Base-by-base conservation (phyloP, 1,284 basidiomycete genomes). In the Gymnopus androsaceus region DNA sequence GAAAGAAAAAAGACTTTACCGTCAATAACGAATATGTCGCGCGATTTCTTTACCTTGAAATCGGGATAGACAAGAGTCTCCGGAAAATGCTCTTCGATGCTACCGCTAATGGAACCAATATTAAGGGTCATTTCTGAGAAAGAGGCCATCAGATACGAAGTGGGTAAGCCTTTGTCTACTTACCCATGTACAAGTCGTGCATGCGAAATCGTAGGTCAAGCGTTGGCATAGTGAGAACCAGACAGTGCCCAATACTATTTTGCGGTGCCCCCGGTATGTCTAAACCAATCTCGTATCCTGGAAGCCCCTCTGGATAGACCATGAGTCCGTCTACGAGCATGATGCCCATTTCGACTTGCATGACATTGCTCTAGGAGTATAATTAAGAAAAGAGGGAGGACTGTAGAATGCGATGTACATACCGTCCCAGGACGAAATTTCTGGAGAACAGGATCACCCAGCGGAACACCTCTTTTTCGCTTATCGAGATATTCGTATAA, bases 131-230 rank as follows among this genome's bases (percentile, higher is more conserved):
- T 82, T 58, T 96, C 94, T 92, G 56, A 17, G 34, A 38, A 4
- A 41, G 21, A 41, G 56, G 19, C 54, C 51, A 63, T 21, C 23
- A 59, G 9, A 48, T 17, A 52, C 37, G 36, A 25, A 15, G 27
- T 14, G 30, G 42, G 14, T 44, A 7, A n/a, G 33, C 14, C 14
- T 27, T 36, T 9, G 50, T 51, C 28, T 27, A 67, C 79, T 56
- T 68, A 92, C 92, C 93, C 92, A 96, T 94, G 63, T 84, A 91
- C 67, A 85, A 87, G 64, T 95, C 92, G 63, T 94, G 88, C 51
- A 88, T 76, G 51, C 92, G 81, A 21, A 97, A 76, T 53, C 88
- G 81, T 25, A 95, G 68, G 61, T 93, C 88, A 15, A 95, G 64
- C 58, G 87, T 80, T 0, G 92, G 87, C 3, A 89, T 67, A 0